These are phyloP conservation scores for Artemisia argyi DNA, from an alignment of 129 eudicot genomes.

Conservation along the genomic window DNA sequence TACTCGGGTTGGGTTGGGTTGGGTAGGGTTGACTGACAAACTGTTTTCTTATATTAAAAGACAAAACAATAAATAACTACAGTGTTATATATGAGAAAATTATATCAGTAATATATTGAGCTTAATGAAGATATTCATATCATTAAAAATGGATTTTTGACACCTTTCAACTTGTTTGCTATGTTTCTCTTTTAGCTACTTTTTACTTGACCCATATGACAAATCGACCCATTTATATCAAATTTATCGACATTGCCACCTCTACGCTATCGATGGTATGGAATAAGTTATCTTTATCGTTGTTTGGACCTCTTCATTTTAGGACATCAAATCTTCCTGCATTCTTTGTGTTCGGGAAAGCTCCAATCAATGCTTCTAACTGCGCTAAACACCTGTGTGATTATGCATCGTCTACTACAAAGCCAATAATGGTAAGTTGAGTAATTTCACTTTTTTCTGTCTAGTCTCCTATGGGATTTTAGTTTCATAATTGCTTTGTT, in stretches of 20 bases:
- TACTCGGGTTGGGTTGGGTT: no score
- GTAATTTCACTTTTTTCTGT: conserved; percentile 11
- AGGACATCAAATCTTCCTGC: conserved; percentile 92
- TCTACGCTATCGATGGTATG: no score
- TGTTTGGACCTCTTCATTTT: conserved; percentile 17
- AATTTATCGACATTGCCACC: not conserved
- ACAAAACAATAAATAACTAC: no score
- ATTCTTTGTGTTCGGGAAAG: conserved; percentile 73
- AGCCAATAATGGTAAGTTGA: conserved; percentile 71
- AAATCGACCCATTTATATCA: not conserved
- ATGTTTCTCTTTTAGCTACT: no score
- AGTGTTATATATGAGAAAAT: no score
- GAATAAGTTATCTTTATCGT: not conserved
- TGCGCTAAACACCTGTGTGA: conserved; percentile 52
- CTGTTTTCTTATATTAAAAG: no score
- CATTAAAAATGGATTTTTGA: no score
- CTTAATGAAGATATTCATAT: no score
- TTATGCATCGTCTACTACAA: conserved; percentile 37
- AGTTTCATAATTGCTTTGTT: not conserved
- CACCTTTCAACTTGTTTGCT: no score
- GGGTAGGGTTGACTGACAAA: no score
- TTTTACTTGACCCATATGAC: not conserved
- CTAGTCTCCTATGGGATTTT: not conserved
- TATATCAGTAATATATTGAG: no score
- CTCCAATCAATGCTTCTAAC: conserved; percentile 49